phyloP scores from a whole-genome alignment of 257 asterid species.

The Anisodus tanguticus region DNA sequence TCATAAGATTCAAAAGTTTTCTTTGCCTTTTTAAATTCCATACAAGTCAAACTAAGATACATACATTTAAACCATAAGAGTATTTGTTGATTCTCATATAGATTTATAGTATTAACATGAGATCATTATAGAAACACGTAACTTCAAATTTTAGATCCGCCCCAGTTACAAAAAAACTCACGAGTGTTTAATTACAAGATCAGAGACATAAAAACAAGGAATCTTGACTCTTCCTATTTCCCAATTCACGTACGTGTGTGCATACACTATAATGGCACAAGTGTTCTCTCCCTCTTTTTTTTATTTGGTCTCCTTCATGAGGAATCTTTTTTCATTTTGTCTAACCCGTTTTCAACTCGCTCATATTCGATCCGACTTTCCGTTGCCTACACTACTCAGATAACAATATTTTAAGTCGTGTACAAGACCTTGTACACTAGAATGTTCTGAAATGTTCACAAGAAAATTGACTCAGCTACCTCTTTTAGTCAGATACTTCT shows the following conservation, averaged over 20 bases:
- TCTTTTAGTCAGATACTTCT: not conserved
- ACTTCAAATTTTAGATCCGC: no score
- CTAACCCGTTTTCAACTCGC: not conserved
- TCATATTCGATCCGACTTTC: not conserved
- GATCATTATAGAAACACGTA: no score
- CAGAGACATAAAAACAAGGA: not conserved
- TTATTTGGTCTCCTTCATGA: not conserved
- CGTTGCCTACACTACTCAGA: not conserved
- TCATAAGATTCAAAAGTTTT: no score
- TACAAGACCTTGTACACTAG: not conserved
- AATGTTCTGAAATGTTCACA: not conserved
- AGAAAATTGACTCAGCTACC: not conserved
- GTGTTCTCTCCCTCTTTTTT: not conserved
- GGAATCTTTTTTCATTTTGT: not conserved
- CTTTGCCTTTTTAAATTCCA: no score
- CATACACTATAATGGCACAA: not conserved
- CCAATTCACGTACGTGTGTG: no score
- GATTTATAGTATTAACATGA: no score
- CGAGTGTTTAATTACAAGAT: not conserved
- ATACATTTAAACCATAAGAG: no score
- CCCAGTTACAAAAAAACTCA: no score
- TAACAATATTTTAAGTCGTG: not conserved
- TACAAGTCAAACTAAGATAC: no score
- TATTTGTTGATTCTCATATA: no score
- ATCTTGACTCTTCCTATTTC: not conserved